These are phyloP conservation scores for Penicillium sp. DNA, from an alignment of 2,329 filamentous ascomycete genomes.

Conservation along the genomic window DNA sequence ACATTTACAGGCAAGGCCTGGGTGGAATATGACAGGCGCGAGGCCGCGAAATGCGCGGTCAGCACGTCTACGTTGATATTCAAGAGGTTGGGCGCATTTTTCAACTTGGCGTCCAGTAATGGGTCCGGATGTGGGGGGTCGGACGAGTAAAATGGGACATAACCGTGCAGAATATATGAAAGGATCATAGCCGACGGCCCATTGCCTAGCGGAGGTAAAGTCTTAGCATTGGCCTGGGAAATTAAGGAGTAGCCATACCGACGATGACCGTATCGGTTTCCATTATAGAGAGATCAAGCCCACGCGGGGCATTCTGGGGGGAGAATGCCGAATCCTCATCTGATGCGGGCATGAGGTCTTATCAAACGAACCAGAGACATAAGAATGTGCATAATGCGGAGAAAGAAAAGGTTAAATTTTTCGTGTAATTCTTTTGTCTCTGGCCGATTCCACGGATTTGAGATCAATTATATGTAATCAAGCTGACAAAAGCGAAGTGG, in stretches of 20 bases:
- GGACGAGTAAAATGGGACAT: slow-evolving; percentile 57
- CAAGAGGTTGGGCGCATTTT: slow-evolving; percentile 48
- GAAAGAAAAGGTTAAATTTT: slow-evolving; percentile 3
- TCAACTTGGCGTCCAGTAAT: slow-evolving; percentile 58
- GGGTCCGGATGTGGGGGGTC: slow-evolving; percentile 56
- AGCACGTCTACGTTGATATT: slow-evolving; percentile 49
- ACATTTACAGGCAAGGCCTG: slow-evolving; percentile 62
- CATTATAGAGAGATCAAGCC: slow-evolving; percentile 29
- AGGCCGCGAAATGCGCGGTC: slow-evolving; percentile 58
- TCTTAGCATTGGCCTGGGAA: not conserved
- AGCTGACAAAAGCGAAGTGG: slow-evolving; percentile 30
- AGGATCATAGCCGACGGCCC: slow-evolving; percentile 63
- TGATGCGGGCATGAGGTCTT: not conserved
- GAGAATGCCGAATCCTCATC: slow-evolving; percentile 6
- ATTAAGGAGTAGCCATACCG: slow-evolving; percentile 33
- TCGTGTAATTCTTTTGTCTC: not conserved
- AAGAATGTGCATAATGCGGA: slow-evolving; percentile 2
- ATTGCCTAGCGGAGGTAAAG: slow-evolving; percentile 50
- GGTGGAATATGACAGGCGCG: slow-evolving; percentile 61
- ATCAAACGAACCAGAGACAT: slow-evolving; percentile 15
- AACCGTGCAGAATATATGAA: slow-evolving; percentile 63
- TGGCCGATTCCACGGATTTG: slow-evolving; percentile 1
- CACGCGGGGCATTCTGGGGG: slow-evolving; percentile 32
- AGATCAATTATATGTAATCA: slow-evolving; percentile 21
- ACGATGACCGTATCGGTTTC: slow-evolving; percentile 46